Percentiles rank a stretch among this genome's conserved stretches.
These are phyloP conservation scores for Cryptococcus sp. DNA, from an alignment of 1,284 basidiomycete genomes.

Conservation along the genomic window DNA sequence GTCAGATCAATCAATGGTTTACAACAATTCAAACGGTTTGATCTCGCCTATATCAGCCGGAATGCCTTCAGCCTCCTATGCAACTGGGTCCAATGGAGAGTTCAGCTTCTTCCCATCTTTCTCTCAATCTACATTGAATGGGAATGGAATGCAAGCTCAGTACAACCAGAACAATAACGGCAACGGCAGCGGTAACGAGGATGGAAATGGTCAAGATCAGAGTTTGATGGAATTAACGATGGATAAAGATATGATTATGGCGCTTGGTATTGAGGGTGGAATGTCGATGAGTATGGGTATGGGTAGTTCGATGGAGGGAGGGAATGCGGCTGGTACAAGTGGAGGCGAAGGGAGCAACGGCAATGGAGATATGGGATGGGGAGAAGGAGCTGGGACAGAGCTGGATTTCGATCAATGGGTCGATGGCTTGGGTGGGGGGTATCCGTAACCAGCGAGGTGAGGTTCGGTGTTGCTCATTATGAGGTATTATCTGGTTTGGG, in stretches of 20 bases:
- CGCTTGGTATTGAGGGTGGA: conserved; percentile 16
- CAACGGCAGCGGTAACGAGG: background rate
- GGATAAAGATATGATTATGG: conserved; percentile 26
- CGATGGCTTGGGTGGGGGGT: background rate
- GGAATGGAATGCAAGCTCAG: background rate
- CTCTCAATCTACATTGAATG: background rate
- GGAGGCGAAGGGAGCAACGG: conserved; percentile 2
- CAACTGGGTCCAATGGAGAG: background rate
- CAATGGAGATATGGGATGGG: background rate
- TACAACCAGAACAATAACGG: background rate
- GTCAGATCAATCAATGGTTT: background rate
- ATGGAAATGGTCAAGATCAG: background rate
- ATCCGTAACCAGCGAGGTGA: background rate
- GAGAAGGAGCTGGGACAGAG: background rate
- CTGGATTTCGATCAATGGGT: background rate
- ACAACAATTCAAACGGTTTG: background rate
- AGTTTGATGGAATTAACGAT: conserved; percentile 3
- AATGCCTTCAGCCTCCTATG: background rate
- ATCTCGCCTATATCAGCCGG: background rate
- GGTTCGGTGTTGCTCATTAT: background rate
- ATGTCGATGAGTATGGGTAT: background rate
- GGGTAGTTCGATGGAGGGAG: background rate
- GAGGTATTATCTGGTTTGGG: background rate
- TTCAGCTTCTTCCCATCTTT: background rate
- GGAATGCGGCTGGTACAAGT: conserved; percentile 1